Percentiles rank a stretch among this genome's conserved stretches.
phyloP scores from a whole-genome alignment of 371 early-diverging fungal species.

The Mortierella sp. region DNA sequence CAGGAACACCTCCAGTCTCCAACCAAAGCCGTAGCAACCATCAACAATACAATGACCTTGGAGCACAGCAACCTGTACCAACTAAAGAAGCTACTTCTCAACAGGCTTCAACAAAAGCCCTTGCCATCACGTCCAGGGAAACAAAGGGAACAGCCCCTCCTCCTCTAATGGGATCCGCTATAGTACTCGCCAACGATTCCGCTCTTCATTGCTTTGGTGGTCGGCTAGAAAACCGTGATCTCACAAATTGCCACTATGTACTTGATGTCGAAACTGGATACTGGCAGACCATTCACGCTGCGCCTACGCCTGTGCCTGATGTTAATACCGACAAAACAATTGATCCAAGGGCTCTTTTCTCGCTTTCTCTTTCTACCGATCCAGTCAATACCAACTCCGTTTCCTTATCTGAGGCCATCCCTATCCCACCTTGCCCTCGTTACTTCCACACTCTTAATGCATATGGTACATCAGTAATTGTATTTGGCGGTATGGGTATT shows the following conservation, averaged over 20 bases:
- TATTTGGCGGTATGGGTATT: conserved; percentile 66
- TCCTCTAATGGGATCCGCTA: conserved; percentile 78
- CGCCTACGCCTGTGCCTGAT: not conserved
- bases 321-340: not conserved
- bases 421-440: conserved; percentile 55
- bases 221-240: conserved; percentile 73
- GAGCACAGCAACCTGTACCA: not conserved
- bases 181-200: conserved; percentile 66
- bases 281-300: conserved; percentile 62
- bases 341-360: conserved; percentile 34
- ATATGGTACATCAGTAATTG: conserved; percentile 60
- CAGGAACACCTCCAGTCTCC: not conserved
- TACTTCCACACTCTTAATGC: conserved; percentile 71
- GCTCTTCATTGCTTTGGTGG: conserved; percentile 80
- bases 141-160: conserved; percentile 69
- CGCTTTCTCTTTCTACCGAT: conserved; percentile 52
- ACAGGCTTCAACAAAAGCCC: conserved; percentile 40
- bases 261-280: conserved; percentile 69
- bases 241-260: conserved; percentile 77
- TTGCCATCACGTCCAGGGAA: conserved; percentile 44
- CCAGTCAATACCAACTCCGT: conserved; percentile 36
- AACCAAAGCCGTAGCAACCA: not conserved
- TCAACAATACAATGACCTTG: not conserved
- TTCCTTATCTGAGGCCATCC: conserved; percentile 27
- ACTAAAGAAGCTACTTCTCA: not conserved